Percentiles rank a stretch among this genome's conserved stretches.
Conservation (phyloP, 345 rosid species). For the Linum usitatissimum region DNA sequence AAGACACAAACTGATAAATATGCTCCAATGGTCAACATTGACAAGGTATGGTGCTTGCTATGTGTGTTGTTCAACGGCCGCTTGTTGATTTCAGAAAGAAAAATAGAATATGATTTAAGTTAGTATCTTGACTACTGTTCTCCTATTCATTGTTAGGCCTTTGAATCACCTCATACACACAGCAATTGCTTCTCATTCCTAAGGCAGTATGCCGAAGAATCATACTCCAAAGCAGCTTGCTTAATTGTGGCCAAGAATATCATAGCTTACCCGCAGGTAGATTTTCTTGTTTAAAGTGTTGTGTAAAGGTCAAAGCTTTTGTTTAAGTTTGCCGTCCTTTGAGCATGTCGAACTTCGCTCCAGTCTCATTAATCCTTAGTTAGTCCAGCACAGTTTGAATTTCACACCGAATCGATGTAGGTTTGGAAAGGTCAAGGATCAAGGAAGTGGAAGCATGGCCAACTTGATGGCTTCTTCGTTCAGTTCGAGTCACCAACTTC, state of each 20-base stretch:
- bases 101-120: background rate
- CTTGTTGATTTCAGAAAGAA: background rate
- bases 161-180: constrained; percentile 87
- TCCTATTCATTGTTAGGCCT: constrained; percentile 49
- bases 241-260: constrained; percentile 64
- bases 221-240: constrained; percentile 83
- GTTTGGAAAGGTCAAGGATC: constrained; percentile 99
- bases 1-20: constrained; percentile 65
- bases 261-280: constrained; percentile 93
- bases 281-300: background rate
- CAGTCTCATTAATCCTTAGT: background rate
- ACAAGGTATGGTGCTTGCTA: constrained; percentile 41
- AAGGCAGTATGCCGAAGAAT: constrained; percentile 11
- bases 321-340: background rate
- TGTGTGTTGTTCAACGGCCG: background rate
- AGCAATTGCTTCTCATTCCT: constrained; percentile 18
- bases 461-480: constrained; percentile 81
- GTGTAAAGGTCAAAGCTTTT: background rate
- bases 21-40: constrained; percentile 79
- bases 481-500: constrained; percentile 66
- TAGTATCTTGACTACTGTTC: constrained; percentile 5
- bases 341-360: background rate
- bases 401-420: constrained; percentile 25
- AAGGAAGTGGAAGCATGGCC: constrained; percentile 94
- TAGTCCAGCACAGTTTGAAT: background rate